phyloP scores from a whole-genome alignment of 2,329 filamentous ascomycete species.

The Dactylellina drechsleri region DNA sequence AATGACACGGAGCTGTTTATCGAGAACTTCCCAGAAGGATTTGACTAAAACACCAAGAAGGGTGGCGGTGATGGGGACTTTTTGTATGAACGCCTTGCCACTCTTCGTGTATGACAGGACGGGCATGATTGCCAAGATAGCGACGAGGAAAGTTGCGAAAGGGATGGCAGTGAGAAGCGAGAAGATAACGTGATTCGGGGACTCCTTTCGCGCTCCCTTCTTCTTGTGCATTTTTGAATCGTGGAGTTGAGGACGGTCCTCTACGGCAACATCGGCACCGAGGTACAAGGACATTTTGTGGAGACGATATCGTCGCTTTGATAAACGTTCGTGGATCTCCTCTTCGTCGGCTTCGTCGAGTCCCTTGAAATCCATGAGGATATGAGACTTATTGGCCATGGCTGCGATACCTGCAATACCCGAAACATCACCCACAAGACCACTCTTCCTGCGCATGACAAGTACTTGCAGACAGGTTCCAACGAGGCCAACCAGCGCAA shows the following conservation, averaged over 20 bases:
- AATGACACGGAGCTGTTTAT: conserved; percentile 76
- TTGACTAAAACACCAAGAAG: conserved; percentile 74
- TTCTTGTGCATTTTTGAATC: conserved; percentile 48
- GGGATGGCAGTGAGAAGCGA: conserved; percentile 70
- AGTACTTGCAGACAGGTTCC: conserved; percentile 71
- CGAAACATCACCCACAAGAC: conserved; percentile 74
- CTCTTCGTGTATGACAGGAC: conserved; percentile 71
- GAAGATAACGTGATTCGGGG: conserved; percentile 70
- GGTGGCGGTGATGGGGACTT: conserved; percentile 74
- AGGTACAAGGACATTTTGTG: conserved; percentile 77
- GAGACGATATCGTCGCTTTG: conserved; percentile 73
- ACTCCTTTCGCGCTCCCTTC: conserved; percentile 27
- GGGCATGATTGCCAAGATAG: conserved; percentile 71
- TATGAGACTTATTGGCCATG: conserved; percentile 78
- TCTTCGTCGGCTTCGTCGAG: conserved; percentile 74
- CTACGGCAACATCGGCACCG: conserved; percentile 63
- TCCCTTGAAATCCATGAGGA: conserved; percentile 77
- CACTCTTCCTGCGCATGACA: conserved; percentile 72
- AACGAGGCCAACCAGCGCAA: conserved; percentile 70
- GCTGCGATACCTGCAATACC: conserved; percentile 78
- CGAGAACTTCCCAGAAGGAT: conserved; percentile 74
- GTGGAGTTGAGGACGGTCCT: conserved; percentile 62
- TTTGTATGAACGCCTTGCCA: conserved; percentile 68
- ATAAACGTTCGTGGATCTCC: conserved; percentile 75
- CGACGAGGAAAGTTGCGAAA: conserved; percentile 69